Percentiles rank a stretch among this genome's conserved stretches.
phyloP scores from a whole-genome alignment of 164 flowering plant genomes.

The Kalanchoe fedtschenkoi region DNA sequence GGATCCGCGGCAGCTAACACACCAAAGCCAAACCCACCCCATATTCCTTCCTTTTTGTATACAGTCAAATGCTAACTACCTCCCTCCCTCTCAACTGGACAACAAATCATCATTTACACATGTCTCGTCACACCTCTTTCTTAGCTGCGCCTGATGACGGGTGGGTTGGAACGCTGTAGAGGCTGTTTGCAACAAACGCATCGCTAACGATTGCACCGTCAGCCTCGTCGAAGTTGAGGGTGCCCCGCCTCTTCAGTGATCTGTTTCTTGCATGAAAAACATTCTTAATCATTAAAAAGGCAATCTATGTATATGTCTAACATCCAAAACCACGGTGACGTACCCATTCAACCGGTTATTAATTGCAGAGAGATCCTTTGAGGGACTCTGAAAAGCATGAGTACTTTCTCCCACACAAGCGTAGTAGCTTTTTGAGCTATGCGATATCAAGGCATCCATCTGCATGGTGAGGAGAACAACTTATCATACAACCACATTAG shows the following conservation, averaged over 20 bases:
- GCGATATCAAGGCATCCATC: slow-evolving; percentile 91
- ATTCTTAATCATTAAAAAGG: not conserved
- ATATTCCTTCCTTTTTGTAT: too few relatives aligned
- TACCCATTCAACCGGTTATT: slow-evolving; percentile 88
- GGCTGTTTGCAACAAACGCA: slow-evolving; percentile 77
- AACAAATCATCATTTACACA: not conserved
- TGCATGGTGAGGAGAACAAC: slow-evolving; percentile 16
- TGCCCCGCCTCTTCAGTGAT: slow-evolving; percentile 43
- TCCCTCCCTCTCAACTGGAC: not conserved
- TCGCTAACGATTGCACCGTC: slow-evolving; percentile 82
- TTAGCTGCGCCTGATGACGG: slow-evolving; percentile 32
- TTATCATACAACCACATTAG: not conserved
- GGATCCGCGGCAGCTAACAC: too few relatives aligned
- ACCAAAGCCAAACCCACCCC: too few relatives aligned
- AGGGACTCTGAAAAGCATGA: slow-evolving; percentile 96
- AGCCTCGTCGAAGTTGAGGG: slow-evolving; percentile 59
- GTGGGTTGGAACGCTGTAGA: slow-evolving; percentile 41
- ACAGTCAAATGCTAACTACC: not conserved
- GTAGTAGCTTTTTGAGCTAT: slow-evolving; percentile 86
- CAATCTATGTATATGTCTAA: not conserved
- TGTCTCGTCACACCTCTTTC: not conserved
- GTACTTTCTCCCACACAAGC: slow-evolving; percentile 99
- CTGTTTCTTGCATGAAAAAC: slow-evolving; percentile 15
- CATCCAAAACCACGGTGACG: not conserved
- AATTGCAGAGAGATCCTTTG: slow-evolving; percentile 83